Evolutionary conservation across 345 rosid genomes (phyloP), one percentile per base, ranked within the genome.

Genomic region (Hibiscus mutabilis): DNA sequence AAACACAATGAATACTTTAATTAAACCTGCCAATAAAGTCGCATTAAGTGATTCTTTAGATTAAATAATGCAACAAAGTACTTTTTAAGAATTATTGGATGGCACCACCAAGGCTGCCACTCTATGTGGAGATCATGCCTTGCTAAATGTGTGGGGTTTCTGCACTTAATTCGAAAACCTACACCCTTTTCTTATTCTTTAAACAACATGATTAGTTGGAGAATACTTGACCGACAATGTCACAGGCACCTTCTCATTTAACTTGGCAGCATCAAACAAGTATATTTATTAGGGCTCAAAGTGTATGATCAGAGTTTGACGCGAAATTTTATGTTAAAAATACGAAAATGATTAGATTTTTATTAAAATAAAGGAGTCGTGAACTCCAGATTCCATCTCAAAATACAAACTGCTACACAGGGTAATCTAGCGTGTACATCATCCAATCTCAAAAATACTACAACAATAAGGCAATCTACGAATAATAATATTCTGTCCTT

Each of bases 201-300:
- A 55, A 2, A 53, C 33, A 3, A 44, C 22, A 15, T 60, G n/a
- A 61, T 27, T 16, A 69, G 13, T 15, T 37, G 53, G 67, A 57
- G 77, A 70, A 74, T 60, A 78, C 75, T 66, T 66, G 35, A 47
- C 75, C 49, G 25, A 21, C 47, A 49, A 59, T 56, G 46, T 22
- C 65, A 19, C 27, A 15, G 14, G 5, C 75, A 33, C 57, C 70
- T 75, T 29, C 76, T 15, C 21, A 5, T 59, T 11, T 37, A 66
- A 52, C 73, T 66, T 77, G 57, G 25, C 64, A 62, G 4, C 35
- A 49, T 64, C 68, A 70, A 70, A 70, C 53, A 49, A 49, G 53
- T 16, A 49, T 49, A 49, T 49, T 14, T 15, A 49, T 49, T 3
- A 15, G 53, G 53, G 0, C 5, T 47, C 5, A 47, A 47, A 47